phyloP scores from a whole-genome alignment of 208 protist genomes.

The Balamuthia mandrillaris region DNA sequence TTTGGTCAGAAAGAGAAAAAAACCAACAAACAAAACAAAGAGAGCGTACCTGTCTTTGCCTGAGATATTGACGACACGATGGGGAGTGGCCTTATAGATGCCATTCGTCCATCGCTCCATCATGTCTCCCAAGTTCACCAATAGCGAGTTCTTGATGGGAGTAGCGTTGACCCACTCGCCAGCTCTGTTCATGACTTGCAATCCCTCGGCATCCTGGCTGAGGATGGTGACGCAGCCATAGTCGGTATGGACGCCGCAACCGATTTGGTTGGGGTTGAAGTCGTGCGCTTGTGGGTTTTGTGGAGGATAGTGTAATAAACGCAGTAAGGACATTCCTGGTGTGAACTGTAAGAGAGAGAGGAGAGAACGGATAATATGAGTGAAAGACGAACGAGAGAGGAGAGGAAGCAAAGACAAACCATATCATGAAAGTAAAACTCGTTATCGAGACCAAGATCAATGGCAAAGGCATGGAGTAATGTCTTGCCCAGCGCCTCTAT shows the following conservation, averaged over 20 bases:
- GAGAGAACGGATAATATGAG: neutral
- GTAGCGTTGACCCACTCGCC: neutral
- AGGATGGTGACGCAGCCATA: conserved; percentile 20
- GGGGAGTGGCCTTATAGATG: neutral
- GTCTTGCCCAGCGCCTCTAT: neutral
- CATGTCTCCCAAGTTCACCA: conserved; percentile 31
- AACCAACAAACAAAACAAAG: neutral
- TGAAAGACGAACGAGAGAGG: neutral
- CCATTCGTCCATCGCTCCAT: conserved; percentile 37
- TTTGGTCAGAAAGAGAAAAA: neutral
- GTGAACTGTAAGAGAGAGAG: neutral
- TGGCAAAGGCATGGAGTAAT: neutral
- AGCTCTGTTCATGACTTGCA: conserved; percentile 7
- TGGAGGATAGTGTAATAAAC: neutral
- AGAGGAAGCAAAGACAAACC: neutral
- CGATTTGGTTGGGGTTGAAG: neutral
- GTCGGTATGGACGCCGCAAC: conserved; percentile 17
- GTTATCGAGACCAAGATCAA: neutral
- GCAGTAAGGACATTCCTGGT: neutral
- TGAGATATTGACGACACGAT: conserved; percentile 25
- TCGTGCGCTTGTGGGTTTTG: no score
- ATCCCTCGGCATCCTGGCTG: neutral
- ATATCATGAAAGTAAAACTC: neutral
- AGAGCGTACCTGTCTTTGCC: neutral
- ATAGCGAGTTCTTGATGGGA: neutral